Percentiles rank a stretch among this genome's conserved stretches.
Evolutionary conservation across 2,329 filamentous ascomycete genomes (phyloP).

Genomic region (Pyricularia pennisetigena): DNA sequence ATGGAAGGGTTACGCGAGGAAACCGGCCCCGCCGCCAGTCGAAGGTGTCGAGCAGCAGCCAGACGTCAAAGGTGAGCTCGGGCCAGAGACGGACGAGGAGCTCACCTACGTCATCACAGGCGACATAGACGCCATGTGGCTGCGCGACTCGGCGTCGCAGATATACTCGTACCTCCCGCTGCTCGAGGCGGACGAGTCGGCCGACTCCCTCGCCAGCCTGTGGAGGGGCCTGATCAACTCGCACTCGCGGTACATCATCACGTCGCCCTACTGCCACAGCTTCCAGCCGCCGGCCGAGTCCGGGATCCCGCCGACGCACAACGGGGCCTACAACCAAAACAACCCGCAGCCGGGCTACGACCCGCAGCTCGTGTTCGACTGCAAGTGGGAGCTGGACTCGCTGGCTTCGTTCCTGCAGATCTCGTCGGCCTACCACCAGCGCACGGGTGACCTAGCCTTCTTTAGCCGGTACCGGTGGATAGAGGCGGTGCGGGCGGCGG

Average conservation of each 20-base stretch:
- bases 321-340: slow-evolving; percentile 50
- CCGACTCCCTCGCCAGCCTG: slow-evolving; percentile 53
- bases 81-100: slow-evolving; percentile 35
- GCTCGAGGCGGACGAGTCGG: slow-evolving; percentile 37
- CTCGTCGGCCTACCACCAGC: slow-evolving; percentile 64
- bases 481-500: slow-evolving; percentile 54
- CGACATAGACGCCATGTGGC: slow-evolving; percentile 81
- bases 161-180: slow-evolving; percentile 59
- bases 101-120: slow-evolving; percentile 76
- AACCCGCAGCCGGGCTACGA: slow-evolving; percentile 54
- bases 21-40: slow-evolving; percentile 5
- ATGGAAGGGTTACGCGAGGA: slow-evolving; percentile 56
- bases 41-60: not conserved
- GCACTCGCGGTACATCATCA: slow-evolving; percentile 57
- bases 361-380: slow-evolving; percentile 63
- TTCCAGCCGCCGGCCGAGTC: slow-evolving; percentile 80
- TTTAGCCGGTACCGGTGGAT: slow-evolving; percentile 55
- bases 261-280: slow-evolving; percentile 76
- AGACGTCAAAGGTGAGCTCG: slow-evolving; percentile 16
- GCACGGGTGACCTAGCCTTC: slow-evolving; percentile 48
- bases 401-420: slow-evolving; percentile 79
- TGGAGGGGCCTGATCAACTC: slow-evolving; percentile 65
- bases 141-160: slow-evolving; percentile 73
- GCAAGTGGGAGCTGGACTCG: slow-evolving; percentile 88
- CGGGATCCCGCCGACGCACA: slow-evolving; percentile 46